A percentile compares a stretch with the other conserved stretches of the same genome.
These are phyloP conservation scores for Colletotrichum truncatum DNA, from an alignment of 2,329 filamentous ascomycete species.

Conservation along the genomic window DNA sequence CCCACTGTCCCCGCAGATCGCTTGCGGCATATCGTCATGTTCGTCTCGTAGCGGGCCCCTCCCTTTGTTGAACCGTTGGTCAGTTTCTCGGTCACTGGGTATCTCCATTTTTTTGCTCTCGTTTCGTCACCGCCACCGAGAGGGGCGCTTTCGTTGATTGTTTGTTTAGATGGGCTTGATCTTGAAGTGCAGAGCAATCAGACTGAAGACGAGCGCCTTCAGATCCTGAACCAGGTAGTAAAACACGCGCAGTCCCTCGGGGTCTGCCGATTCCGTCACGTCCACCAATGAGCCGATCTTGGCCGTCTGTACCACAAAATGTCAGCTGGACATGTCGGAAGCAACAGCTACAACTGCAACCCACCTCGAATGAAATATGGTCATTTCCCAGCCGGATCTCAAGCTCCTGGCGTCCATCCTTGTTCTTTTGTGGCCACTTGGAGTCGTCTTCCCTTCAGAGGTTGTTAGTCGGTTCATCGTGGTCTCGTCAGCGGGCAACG, in stretches of 20 bases:
- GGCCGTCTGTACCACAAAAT: conserved; percentile 75
- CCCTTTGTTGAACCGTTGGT: not conserved
- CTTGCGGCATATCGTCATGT: conserved; percentile 17
- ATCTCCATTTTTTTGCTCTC: conserved; percentile 34
- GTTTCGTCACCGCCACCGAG: not conserved
- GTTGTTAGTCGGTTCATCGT: conserved; percentile 8
- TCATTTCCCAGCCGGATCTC: conserved; percentile 95
- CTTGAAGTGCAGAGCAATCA: conserved; percentile 98
- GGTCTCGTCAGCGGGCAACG: conserved; percentile 39
- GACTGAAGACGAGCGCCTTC: conserved; percentile 94
- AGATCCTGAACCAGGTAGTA: conserved; percentile 98
- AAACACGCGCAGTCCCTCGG: conserved; percentile 94
- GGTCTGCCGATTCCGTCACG: conserved; percentile 94
- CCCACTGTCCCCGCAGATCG: conserved; percentile 6
- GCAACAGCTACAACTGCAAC: conserved; percentile 32
- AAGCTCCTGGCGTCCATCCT: conserved; percentile 95
- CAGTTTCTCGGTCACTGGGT: conserved; percentile 29
- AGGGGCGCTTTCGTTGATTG: not conserved
- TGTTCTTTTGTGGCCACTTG: conserved; percentile 99
- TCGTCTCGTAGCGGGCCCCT: conserved; percentile 1
- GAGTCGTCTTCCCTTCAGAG: conserved; percentile 87
- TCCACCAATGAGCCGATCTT: conserved; percentile 98
- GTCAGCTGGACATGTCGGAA: conserved; percentile 27
- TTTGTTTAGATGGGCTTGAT: conserved; percentile 76
- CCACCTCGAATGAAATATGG: conserved; percentile 96